These are phyloP conservation scores for Sporothrix protearum DNA, from an alignment of 2,329 filamentous ascomycete genomes.

Conservation along the genomic window DNA sequence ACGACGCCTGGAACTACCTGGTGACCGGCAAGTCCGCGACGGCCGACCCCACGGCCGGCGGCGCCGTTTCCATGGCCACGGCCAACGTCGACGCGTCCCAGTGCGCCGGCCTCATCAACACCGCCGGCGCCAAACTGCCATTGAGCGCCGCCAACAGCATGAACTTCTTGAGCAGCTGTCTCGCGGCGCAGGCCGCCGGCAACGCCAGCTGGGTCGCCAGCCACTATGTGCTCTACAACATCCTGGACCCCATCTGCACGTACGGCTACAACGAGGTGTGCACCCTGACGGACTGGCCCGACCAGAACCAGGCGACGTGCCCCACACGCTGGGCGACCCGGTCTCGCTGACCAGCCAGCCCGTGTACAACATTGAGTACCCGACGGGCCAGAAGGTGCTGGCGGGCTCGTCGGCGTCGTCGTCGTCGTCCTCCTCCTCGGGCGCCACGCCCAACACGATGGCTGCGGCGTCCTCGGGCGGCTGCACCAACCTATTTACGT, in stretches of 20 bases:
- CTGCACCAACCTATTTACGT: neutral
- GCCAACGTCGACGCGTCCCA: slow-evolving; percentile 43
- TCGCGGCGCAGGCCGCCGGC: slow-evolving; percentile 33
- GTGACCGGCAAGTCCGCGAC: slow-evolving; percentile 46
- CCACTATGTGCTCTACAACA: slow-evolving; percentile 51
- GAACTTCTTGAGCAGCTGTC: slow-evolving; percentile 49
- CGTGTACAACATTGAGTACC: slow-evolving; percentile 49
- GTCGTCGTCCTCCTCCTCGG: slow-evolving; percentile 12
- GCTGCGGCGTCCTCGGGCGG: neutral
- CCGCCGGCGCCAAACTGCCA: slow-evolving; percentile 35
- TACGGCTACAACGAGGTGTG: slow-evolving; percentile 47
- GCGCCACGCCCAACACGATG: neutral
- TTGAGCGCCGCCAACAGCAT: slow-evolving; percentile 50
- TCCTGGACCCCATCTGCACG: slow-evolving; percentile 47
- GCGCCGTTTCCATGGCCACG: slow-evolving; percentile 47
- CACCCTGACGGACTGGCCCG: slow-evolving; percentile 43
- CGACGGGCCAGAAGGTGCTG: slow-evolving; percentile 42
- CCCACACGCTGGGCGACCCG: slow-evolving; percentile 41
- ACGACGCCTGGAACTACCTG: slow-evolving; percentile 59
- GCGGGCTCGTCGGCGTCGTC: slow-evolving; percentile 31
- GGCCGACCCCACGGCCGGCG: slow-evolving; percentile 46
- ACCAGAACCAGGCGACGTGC: slow-evolving; percentile 46
- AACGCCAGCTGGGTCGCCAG: slow-evolving; percentile 45
- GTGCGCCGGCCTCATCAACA: slow-evolving; percentile 49
- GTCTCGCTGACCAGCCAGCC: slow-evolving; percentile 38